Percentiles rank a stretch among this genome's conserved stretches.
These are phyloP conservation scores for Leccinum subgranulosum DNA, from an alignment of 768 basidiomycete genomes.

Conservation along the genomic window DNA sequence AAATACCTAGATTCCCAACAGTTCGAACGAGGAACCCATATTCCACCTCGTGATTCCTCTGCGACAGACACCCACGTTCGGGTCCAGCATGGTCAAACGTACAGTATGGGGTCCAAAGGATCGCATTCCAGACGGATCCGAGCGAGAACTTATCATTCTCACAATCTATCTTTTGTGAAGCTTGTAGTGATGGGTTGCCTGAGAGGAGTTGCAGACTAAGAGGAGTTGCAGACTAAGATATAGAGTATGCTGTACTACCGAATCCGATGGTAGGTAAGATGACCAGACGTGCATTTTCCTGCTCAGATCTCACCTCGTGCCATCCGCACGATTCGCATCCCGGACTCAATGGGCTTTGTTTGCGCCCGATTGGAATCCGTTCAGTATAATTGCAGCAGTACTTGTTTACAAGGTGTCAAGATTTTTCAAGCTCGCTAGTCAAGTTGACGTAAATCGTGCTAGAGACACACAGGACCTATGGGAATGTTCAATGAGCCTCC, in stretches of 20 bases:
- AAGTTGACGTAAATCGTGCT: slow-evolving; percentile 23
- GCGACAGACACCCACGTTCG: slow-evolving; percentile 58
- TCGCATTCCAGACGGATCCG: neutral
- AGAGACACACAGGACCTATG: slow-evolving; percentile 29
- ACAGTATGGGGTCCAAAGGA: neutral
- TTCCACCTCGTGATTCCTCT: slow-evolving; percentile 82
- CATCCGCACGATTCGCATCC: no score
- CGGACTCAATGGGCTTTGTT: no score
- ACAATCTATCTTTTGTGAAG: slow-evolving; percentile 55
- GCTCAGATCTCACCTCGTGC: no score
- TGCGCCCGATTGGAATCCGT: no score
- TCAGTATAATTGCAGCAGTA: no score
- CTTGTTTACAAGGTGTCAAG: neutral
- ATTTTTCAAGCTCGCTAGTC: slow-evolving; percentile 9
- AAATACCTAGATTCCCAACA: slow-evolving; percentile 14
- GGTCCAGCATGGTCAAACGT: slow-evolving; percentile 62
- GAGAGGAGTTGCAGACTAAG: slow-evolving; percentile 32
- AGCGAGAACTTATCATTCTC: neutral
- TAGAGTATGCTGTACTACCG: slow-evolving; percentile 55
- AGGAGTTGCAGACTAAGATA: slow-evolving; percentile 48
- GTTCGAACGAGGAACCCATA: neutral
- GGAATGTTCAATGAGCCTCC: neutral
- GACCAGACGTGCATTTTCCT: neutral
- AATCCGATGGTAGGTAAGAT: slow-evolving; percentile 52
- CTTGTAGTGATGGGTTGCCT: slow-evolving; percentile 16